Percentiles rank a stretch among this genome's conserved stretches.
Evolutionary conservation across 2,329 filamentous ascomycete species (phyloP).

Genomic region (Exophiala bonariae): DNA sequence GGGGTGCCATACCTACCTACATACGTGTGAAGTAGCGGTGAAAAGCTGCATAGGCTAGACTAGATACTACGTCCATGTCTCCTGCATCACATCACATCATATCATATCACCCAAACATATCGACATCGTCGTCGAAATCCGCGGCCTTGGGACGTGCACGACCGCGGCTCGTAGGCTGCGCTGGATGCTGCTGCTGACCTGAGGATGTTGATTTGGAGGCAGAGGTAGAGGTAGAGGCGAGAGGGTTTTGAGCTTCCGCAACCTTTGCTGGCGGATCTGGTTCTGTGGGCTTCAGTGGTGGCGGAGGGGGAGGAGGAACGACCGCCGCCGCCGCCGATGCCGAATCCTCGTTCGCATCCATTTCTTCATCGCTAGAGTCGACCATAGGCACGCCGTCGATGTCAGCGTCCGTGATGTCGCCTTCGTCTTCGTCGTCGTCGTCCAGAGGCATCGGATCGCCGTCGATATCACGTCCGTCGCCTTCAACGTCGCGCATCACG

Average conservation of each 20-base stretch:
- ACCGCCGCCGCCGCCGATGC: no score
- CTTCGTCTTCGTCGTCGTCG: slow-evolving; percentile 34
- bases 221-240: no score
- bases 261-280: neutral
- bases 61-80: no score
- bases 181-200: neutral
- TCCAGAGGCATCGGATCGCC: slow-evolving; percentile 33
- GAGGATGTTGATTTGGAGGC: no score
- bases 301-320: neutral
- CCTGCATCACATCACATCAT: no score
- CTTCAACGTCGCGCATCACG: slow-evolving; percentile 1
- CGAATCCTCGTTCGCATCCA: slow-evolving; percentile 43
- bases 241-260: neutral
- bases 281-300: neutral
- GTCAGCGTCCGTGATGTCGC: slow-evolving; percentile 49
- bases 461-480: slow-evolving; percentile 36
- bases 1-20: no score
- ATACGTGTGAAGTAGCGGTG: no score
- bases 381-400: slow-evolving; percentile 45
- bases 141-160: slow-evolving; percentile 14
- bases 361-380: slow-evolving; percentile 53
- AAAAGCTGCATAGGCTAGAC: no score
- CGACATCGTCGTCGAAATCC: slow-evolving; percentile 17
- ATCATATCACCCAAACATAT: slow-evolving; percentile 25
- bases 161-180: slow-evolving; percentile 5